Conservation (phyloP, 1,139 yeast species). For the Suzukiozyma palmioleophila region DNA sequence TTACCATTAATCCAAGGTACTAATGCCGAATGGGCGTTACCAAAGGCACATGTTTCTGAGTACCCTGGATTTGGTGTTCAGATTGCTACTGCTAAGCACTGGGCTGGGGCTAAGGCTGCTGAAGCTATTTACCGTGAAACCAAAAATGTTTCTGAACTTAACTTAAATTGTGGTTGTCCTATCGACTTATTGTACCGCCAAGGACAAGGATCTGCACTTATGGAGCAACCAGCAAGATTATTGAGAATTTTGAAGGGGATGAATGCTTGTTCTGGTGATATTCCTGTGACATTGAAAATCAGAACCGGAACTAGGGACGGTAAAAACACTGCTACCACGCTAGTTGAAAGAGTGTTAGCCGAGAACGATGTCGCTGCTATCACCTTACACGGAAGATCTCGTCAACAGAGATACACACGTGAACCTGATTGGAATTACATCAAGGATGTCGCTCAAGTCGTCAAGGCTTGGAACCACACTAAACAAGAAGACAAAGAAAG, state of each 20-base stretch:
- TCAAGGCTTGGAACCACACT: slow-evolving; percentile 53
- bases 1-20: slow-evolving; percentile 85
- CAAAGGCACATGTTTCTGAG: slow-evolving; percentile 82
- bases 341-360: slow-evolving; percentile 64
- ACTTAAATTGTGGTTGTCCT: slow-evolving; percentile 96
- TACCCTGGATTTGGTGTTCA: slow-evolving; percentile 91
- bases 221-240: slow-evolving; percentile 85
- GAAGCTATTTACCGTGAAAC: slow-evolving; percentile 64
- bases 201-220: slow-evolving; percentile 93
- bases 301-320: slow-evolving; percentile 87
- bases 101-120: slow-evolving; percentile 92
- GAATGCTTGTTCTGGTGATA: slow-evolving; percentile 83
- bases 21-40: slow-evolving; percentile 95
- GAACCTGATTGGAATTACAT: slow-evolving; percentile 94
- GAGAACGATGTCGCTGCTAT: slow-evolving; percentile 88
- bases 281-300: slow-evolving; percentile 87
- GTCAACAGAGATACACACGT: slow-evolving; percentile 90
- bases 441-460: slow-evolving; percentile 63
- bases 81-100: slow-evolving; percentile 84
- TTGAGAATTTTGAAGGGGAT: slow-evolving; percentile 78
- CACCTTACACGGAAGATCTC: slow-evolving; percentile 91
- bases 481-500: slow-evolving; percentile 53
- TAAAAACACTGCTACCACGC: slow-evolving; percentile 77
- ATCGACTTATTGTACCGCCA: slow-evolving; percentile 86
- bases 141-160: slow-evolving; percentile 65